Evolutionary conservation across 2,329 filamentous ascomycete genomes (phyloP), one percentile per base, ranked within the genome.

Genomic region (Helotiales sp.): DNA sequence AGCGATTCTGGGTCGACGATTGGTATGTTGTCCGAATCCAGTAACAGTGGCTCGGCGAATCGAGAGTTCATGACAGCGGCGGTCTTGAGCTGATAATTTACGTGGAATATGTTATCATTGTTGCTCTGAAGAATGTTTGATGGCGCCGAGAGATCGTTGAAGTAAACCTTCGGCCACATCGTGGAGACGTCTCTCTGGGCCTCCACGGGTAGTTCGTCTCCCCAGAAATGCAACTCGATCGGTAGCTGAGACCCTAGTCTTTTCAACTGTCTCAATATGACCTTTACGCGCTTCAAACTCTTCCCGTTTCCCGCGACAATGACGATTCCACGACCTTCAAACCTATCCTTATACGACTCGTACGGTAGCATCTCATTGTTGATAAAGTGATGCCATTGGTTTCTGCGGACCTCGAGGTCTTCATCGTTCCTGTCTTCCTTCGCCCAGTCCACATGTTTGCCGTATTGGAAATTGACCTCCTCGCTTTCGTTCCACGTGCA

Each of bases 21-120:
- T 15, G 72, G 71, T 46, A 73, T 64, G 54, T 73, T 74, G 61
- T 74, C 72, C 9, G 71, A 71, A 61, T 74, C 72, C n/a, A 74
- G 58, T 1, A 74, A 59, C 10, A 74, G 61, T 3, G 66, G 64
- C 59, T 74, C 71, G 27, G 70, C 69, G 59, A 73, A 74, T 25
- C 69, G 69, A 6, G 71, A 72, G 55, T 73, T 72, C 59, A 74
- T 55, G 29, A 73, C 36, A 10, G 72, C 70, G 2, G 70, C 71
- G 8, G 69, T 69, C 62, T 73, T 73, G 61, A 73, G 63, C 50
- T 72, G 67, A 59, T 69, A 71, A 61, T 58, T 58, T 2, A 46
- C 24, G 49, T 48, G 40, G 40, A 53, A 57, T 24, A 47, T 30
- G 19, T 52, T 53, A 34, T 47, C 44, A 31, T 51, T 34, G 31